Evolutionary conservation across 306 rosid species (phyloP).

Genomic region (Gynostemma pentaphyllum): DNA sequence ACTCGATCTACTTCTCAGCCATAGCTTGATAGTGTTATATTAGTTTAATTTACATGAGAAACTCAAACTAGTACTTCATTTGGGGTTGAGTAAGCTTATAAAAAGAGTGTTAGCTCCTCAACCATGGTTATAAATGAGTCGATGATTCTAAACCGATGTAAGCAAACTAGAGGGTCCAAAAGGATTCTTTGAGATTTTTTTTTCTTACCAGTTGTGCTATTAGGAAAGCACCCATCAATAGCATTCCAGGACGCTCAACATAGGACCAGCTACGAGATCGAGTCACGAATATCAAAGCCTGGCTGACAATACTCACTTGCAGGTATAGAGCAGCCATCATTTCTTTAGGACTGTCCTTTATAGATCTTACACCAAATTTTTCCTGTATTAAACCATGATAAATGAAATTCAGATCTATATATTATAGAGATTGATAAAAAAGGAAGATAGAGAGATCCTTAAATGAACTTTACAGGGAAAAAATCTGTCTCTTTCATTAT

Average conservation of each 20-base stretch:
- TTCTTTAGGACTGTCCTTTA: slow-evolving; percentile 27
- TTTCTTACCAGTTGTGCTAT: slow-evolving; percentile 82
- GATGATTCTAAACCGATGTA: no score
- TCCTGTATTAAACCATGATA: slow-evolving; percentile 34
- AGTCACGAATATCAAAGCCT: slow-evolving; percentile 88
- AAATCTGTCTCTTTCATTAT: slow-evolving; percentile 46
- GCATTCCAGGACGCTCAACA: slow-evolving; percentile 70
- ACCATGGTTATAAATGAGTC: no score
- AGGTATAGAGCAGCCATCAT: slow-evolving; percentile 84
- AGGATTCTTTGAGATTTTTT: neutral
- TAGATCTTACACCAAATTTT: slow-evolving; percentile 53
- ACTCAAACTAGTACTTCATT: no score
- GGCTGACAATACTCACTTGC: slow-evolving; percentile 98
- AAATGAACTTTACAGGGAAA: slow-evolving; percentile 40
- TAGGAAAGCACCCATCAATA: slow-evolving; percentile 43
- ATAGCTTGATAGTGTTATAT: no score
- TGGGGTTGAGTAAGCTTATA: no score
- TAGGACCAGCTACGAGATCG: slow-evolving; percentile 95
- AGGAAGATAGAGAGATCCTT: neutral
- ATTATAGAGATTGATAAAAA: neutral
- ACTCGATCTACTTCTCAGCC: no score
- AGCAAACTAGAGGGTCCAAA: neutral
- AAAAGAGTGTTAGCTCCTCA: no score
- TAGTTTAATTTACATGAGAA: no score
- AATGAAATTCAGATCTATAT: neutral